A percentile compares a stretch with the other conserved stretches of the same genome.
Conservation (phyloP, 2,329 filamentous ascomycete species). For the Calonectria ilicicola region DNA sequence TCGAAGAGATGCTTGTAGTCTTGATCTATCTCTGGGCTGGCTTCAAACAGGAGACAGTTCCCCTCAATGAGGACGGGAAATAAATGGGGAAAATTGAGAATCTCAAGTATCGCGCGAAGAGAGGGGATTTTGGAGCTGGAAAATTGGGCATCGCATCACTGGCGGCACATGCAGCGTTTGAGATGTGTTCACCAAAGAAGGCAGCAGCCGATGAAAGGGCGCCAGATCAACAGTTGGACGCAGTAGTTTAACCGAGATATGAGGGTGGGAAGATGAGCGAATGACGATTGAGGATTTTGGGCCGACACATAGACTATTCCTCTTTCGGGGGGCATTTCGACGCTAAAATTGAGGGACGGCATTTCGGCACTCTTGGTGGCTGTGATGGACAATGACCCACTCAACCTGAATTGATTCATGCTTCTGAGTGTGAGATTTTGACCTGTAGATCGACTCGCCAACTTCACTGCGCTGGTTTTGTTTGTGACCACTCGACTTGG, state of each 20-base stretch:
- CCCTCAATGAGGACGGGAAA: not conserved
- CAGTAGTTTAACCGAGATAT: not conserved
- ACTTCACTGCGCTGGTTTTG: too few species aligned
- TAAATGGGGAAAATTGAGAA: not conserved
- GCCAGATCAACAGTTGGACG: not conserved
- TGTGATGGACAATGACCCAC: not conserved
- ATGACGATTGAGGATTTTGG: too few species aligned
- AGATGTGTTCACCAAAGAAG: not conserved
- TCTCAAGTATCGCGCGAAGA: not conserved
- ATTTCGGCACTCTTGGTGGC: slow-evolving; percentile 11
- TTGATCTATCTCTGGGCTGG: slow-evolving; percentile 7
- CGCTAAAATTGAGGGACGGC: not conserved
- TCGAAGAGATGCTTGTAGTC: slow-evolving; percentile 6
- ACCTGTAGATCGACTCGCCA: too few species aligned
- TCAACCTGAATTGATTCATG: not conserved
- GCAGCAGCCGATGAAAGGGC: not conserved
- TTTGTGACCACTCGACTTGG: not conserved
- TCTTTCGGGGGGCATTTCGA: slow-evolving; percentile 8
- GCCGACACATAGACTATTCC: not conserved
- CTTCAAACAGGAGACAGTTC: not conserved
- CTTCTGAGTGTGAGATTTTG: not conserved
- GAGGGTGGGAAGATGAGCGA: not conserved
- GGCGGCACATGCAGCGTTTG: not conserved
- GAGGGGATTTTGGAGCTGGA: slow-evolving; percentile 14
- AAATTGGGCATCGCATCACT: slow-evolving; percentile 8